phyloP scores from a whole-genome alignment of 106 monocot genomes.

The Dendrobium chrysotoxum region DNA sequence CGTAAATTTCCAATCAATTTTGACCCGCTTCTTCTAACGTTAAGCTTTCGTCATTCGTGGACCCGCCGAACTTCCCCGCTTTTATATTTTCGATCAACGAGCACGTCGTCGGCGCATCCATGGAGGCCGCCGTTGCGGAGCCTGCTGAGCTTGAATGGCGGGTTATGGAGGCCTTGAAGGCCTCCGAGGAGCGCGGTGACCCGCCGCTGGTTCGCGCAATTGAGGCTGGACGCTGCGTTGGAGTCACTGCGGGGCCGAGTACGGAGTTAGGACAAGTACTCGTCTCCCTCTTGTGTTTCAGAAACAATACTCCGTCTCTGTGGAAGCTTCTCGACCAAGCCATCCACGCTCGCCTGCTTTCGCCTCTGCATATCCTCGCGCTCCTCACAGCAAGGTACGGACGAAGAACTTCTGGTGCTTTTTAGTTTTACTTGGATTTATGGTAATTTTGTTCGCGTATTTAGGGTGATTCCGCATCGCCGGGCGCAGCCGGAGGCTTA shows the following conservation, averaged over 20 bases:
- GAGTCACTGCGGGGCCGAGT: slow-evolving; percentile 13
- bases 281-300: slow-evolving; percentile 41
- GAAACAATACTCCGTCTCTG: slow-evolving; percentile 35
- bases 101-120: neutral
- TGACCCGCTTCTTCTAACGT: too few species aligned
- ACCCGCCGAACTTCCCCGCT: too few species aligned
- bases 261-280: slow-evolving; percentile 37
- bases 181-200: slow-evolving; percentile 39
- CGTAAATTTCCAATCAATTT: too few species aligned
- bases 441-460: neutral
- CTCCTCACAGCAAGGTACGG: slow-evolving; percentile 43
- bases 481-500: slow-evolving; percentile 68
- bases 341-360: slow-evolving; percentile 28
- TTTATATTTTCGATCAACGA: too few species aligned
- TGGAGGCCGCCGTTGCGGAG: neutral
- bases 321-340: slow-evolving; percentile 62
- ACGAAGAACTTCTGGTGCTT: neutral
- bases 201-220: slow-evolving; percentile 30
- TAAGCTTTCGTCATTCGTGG: too few species aligned
- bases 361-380: slow-evolving; percentile 40
- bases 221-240: slow-evolving; percentile 23
- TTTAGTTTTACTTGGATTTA: neutral
- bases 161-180: slow-evolving; percentile 31
- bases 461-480: slow-evolving; percentile 50
- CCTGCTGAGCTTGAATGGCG: slow-evolving; percentile 12